These are phyloP conservation scores for thale cress (Arabidopsis thaliana) DNA, from an alignment of 345 rosid genomes.

Conservation along the genomic window DNA sequence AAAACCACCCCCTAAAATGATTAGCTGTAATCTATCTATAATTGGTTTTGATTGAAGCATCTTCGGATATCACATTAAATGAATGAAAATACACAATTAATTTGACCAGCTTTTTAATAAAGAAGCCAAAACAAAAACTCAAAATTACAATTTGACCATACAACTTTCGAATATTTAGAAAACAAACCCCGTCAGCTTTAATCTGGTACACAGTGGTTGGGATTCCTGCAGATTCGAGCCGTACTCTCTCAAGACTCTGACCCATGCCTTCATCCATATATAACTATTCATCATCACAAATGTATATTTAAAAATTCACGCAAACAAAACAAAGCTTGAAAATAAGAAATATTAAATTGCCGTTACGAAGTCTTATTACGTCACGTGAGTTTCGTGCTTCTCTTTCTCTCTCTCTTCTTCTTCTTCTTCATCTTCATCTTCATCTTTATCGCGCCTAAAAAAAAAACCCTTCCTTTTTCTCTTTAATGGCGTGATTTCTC, in stretches of 20 bases:
- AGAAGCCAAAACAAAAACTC: background rate
- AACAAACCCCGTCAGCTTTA: conserved; percentile 33
- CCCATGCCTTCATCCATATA: conserved; percentile 19
- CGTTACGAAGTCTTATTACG: conserved; percentile 45
- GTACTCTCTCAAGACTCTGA: conserved; percentile 33
- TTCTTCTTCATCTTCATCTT: conserved; percentile 14
- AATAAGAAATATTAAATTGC: conserved; percentile 28
- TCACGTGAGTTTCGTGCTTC: conserved; percentile 66
- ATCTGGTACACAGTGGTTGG: conserved; percentile 40
- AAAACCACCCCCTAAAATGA: background rate
- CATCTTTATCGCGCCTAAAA: conserved; percentile 49
- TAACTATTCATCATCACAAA: conserved; percentile 7
- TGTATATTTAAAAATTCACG: background rate
- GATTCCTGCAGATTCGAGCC: conserved; percentile 47
- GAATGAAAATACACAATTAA: background rate
- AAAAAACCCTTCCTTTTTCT: conserved; percentile 13
- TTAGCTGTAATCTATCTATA: background rate
- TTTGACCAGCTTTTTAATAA: background rate
- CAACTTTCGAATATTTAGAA: background rate
- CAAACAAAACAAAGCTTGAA: conserved; percentile 18
- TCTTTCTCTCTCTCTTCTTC: conserved; percentile 4
- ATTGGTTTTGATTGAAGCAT: background rate
- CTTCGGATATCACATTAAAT: conserved; percentile 21
- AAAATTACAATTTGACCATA: conserved; percentile 18
- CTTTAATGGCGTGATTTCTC: conserved; percentile 31